Evolutionary conservation across 129 eudicot genomes (phyloP).

Genomic region (Centrapalus pauciflorus): DNA sequence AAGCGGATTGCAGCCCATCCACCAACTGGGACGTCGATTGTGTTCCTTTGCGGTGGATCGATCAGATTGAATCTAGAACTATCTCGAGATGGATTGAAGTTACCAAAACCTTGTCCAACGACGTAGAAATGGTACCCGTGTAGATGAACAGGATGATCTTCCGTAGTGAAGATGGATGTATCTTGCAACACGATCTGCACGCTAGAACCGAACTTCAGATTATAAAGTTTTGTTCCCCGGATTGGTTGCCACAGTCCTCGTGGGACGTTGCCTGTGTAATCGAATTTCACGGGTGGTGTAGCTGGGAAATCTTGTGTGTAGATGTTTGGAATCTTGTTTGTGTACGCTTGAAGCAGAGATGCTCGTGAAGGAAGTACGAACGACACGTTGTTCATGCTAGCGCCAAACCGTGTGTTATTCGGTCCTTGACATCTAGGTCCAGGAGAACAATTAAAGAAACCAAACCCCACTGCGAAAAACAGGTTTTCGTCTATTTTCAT

Average conservation of each 20-base stretch:
- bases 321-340: conserved; percentile 49
- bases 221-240: conserved; percentile 52
- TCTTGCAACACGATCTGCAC: conserved; percentile 69
- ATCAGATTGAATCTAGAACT: conserved; percentile 38
- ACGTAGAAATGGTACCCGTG: conserved; percentile 68
- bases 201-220: conserved; percentile 42
- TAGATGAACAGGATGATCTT: conserved; percentile 66
- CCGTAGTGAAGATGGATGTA: conserved; percentile 42
- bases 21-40: conserved; percentile 52
- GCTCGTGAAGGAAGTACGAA: conserved; percentile 50
- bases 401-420: conserved; percentile 62
- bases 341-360: conserved; percentile 65
- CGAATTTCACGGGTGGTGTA: conserved; percentile 49
- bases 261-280: conserved; percentile 64
- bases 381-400: conserved; percentile 77
- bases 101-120: conserved; percentile 66
- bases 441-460: conserved; percentile 55
- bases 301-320: conserved; percentile 62
- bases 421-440: conserved; percentile 76
- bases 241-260: conserved; percentile 63
- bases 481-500: conserved; percentile 44
- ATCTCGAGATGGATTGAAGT: conserved; percentile 52
- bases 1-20: conserved; percentile 75
- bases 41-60: conserved; percentile 65
- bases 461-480: conserved; percentile 51